Base-by-base conservation (phyloP, 2,329 filamentous ascomycete species). In the Falciphora oryzae region DNA sequence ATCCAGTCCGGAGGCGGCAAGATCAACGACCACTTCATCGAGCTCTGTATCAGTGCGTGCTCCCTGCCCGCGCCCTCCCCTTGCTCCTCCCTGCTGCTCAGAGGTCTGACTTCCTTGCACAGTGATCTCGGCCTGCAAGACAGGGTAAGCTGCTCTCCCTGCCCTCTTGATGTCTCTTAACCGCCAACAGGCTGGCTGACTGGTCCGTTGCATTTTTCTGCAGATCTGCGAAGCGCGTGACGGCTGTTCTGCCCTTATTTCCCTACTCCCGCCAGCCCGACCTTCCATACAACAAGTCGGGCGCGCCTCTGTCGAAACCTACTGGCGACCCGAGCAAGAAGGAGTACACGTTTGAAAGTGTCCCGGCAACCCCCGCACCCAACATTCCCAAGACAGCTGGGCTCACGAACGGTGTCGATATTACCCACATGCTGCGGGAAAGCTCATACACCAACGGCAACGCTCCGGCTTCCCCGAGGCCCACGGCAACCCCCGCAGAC, bases 211-310 rank as follows among this genome's bases (percentile, higher is more conserved):
- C 27, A 13, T 31, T 44, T 18, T 16, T 56, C 28, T 32, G 32
- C 10, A 63, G 62, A 71, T 97, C 93, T 57, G 95, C 95, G 35
- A 92, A 91, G 76, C 86, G 92, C 71, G 93, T 99, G 72, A 98
- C 94, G 57, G 95, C 92, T 64, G 93, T 99, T 60, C 87, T 97
- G 61, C 95, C 95, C 56, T 84, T 98, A 64, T 99, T 99, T 78
- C 95, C 95, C 1, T 99, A 99, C 81, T 97, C 93, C 66, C 86
- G 95, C 72, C 95, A 99, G 77, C 94, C 92, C 69, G 95, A 99
- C 74, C 88, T 97, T 67, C 95, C 95, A 25, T 99, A 98, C 81
- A 96, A 97, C 81, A 98, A 98, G 81, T 81, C 88, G 57, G 95
- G 95, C 63, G 94, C 95, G 57, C 95, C 95, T 56, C 84, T 98